Evolutionary conservation across 1,284 basidiomycete species (phyloP).

Genomic region (Fomitopsis pinicola): DNA sequence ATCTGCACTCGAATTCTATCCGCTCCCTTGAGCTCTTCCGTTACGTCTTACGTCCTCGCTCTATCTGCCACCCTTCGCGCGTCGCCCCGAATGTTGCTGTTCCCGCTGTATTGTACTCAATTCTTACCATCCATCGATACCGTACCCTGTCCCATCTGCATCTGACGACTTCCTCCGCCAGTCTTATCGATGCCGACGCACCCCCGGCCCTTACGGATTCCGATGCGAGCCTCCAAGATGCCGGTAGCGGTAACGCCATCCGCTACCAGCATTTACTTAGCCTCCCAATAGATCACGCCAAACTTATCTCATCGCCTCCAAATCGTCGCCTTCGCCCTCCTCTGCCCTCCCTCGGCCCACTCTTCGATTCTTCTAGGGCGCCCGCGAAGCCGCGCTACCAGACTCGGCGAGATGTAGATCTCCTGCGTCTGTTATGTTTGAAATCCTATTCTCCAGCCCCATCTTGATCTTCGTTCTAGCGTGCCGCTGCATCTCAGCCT

Average conservation of each 20-base stretch:
- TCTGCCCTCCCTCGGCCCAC: background rate
- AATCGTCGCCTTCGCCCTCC: background rate
- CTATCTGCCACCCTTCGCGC: background rate
- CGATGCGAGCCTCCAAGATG: background rate
- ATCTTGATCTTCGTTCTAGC: constrained; percentile 1
- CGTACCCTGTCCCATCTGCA: background rate
- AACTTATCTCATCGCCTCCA: background rate
- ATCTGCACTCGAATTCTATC: background rate
- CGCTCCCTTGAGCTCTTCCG: background rate
- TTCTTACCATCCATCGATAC: background rate
- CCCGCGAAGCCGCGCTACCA: background rate
- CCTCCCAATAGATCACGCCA: background rate
- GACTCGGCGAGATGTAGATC: background rate
- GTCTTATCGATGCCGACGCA: constrained; percentile 1
- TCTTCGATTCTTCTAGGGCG: background rate
- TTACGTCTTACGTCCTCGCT: background rate
- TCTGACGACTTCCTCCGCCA: background rate
- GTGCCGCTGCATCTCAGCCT: background rate
- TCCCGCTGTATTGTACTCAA: background rate
- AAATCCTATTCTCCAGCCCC: background rate
- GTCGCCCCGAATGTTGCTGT: background rate
- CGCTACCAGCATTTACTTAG: background rate
- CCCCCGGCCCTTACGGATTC: background rate
- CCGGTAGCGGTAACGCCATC: background rate
- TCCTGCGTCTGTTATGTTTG: background rate